These are phyloP conservation scores for Penicillium herquei DNA, from an alignment of 495 filamentous ascomycete species.

Conservation along the genomic window DNA sequence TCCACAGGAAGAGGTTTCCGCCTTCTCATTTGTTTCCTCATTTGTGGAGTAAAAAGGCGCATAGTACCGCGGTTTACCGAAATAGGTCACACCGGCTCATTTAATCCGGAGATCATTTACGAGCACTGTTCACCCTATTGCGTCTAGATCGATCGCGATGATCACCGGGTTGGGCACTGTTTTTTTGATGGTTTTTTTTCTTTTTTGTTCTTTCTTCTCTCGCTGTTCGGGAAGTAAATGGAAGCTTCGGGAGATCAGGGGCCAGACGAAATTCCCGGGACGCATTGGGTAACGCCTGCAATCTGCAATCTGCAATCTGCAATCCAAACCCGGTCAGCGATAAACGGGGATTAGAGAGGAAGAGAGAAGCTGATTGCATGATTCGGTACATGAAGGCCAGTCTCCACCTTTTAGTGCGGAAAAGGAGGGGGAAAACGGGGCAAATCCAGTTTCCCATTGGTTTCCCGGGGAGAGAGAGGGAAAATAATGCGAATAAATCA, in stretches of 20 bases:
- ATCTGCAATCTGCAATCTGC: not conserved
- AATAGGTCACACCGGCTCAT: not conserved
- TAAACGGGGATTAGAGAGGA: not conserved
- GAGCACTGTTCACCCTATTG: not conserved
- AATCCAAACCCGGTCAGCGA: not conserved
- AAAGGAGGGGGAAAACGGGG: not conserved
- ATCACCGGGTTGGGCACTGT: constrained; percentile 8
- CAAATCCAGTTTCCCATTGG: not conserved
- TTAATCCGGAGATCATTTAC: not conserved
- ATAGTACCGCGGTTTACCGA: not conserved
- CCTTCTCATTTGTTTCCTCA: too few species aligned
- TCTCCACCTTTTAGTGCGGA: not conserved
- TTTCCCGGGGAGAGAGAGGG: not conserved
- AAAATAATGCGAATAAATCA: constrained; percentile 1
- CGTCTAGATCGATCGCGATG: constrained; percentile 16
- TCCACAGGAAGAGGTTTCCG: too few species aligned
- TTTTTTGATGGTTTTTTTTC: not conserved
- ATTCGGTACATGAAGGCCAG: not conserved
- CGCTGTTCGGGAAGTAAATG: constrained; percentile 9
- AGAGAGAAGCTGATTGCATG: not conserved
- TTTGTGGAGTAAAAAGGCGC: too few species aligned
- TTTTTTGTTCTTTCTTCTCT: constrained; percentile 2
- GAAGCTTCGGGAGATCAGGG: constrained; percentile 9
- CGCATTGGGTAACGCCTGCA: not conserved
- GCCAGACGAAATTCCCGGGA: not conserved